Evolutionary conservation across 2,329 filamentous ascomycete genomes (phyloP).

Genomic region (Cylindrodendrum hubeiense): DNA sequence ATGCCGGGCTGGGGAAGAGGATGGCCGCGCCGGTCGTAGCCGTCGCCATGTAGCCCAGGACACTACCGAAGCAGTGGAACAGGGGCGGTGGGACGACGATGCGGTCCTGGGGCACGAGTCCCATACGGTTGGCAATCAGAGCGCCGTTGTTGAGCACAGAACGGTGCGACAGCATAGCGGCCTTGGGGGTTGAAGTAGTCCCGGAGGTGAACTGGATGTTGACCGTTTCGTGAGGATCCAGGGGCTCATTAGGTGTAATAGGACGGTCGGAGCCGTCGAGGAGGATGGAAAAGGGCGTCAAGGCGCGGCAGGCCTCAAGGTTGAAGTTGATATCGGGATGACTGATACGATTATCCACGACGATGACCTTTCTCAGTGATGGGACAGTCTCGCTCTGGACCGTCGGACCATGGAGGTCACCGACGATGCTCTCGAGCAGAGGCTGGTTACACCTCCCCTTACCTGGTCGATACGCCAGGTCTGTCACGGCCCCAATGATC

Average conservation of each 20-base stretch:
- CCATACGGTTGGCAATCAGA: slow-evolving; percentile 88
- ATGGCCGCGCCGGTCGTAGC: slow-evolving; percentile 84
- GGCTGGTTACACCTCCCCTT: slow-evolving; percentile 65
- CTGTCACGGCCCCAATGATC: slow-evolving; percentile 89
- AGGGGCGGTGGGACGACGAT: slow-evolving; percentile 89
- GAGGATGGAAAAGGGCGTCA: slow-evolving; percentile 62
- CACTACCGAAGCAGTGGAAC: slow-evolving; percentile 91
- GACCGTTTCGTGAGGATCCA: slow-evolving; percentile 77
- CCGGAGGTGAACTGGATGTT: slow-evolving; percentile 98
- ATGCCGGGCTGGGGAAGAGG: slow-evolving; percentile 88
- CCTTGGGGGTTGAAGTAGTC: slow-evolving; percentile 92
- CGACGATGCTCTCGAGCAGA: slow-evolving; percentile 60
- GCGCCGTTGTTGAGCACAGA: slow-evolving; percentile 94
- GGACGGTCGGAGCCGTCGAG: slow-evolving; percentile 47
- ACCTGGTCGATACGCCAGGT: slow-evolving; percentile 76
- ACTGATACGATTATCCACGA: slow-evolving; percentile 80
- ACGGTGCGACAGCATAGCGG: slow-evolving; percentile 86
- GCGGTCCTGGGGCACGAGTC: slow-evolving; percentile 77
- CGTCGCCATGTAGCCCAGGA: slow-evolving; percentile 96
- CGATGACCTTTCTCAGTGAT: slow-evolving; percentile 76
- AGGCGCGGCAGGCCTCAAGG: slow-evolving; percentile 53
- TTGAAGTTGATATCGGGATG: slow-evolving; percentile 61
- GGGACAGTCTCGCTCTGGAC: slow-evolving; percentile 68
- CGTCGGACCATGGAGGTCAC: slow-evolving; percentile 51
- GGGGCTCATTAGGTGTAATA: slow-evolving; percentile 59